Evolutionary conservation across 805 yeast species (phyloP).

Genomic region (Candida sonorensis): DNA sequence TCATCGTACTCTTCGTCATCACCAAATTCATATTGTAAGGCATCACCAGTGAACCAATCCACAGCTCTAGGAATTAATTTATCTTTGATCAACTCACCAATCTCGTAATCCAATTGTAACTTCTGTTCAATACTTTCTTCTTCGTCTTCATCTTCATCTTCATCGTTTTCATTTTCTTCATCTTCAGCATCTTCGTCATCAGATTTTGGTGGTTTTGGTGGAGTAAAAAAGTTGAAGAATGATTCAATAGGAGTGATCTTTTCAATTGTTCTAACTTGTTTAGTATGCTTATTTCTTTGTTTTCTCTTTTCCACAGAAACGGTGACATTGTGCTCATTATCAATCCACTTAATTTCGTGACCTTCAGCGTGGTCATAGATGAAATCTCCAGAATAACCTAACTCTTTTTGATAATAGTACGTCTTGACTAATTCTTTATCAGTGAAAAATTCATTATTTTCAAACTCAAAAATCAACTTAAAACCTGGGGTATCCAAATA

Average conservation of each 20-base stretch:
- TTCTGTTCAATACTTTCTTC: conserved; percentile 74
- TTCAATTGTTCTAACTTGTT: conserved; percentile 93
- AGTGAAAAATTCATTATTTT: conserved; percentile 67
- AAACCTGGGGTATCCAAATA: conserved; percentile 86
- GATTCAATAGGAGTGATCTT: conserved; percentile 92
- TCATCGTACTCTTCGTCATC: conserved; percentile 53
- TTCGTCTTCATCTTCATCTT: conserved; percentile 50
- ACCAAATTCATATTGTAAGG: conserved; percentile 64
- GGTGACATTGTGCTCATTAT: conserved; percentile 77
- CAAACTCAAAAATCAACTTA: conserved; percentile 76
- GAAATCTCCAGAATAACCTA: conserved; percentile 92
- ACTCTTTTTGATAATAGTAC: conserved; percentile 88
- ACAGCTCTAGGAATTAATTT: conserved; percentile 92
- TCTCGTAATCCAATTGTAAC: conserved; percentile 86
- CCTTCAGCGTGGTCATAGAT: conserved; percentile 98
- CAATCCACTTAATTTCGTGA: conserved; percentile 73
- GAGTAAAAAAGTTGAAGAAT: conserved; percentile 92
- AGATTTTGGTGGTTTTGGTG: conserved; percentile 66
- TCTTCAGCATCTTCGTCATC: conserved; percentile 43
- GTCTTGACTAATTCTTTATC: conserved; percentile 73
- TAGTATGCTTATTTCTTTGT: conserved; percentile 94
- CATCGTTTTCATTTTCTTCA: conserved; percentile 38
- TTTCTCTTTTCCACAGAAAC: conserved; percentile 86
- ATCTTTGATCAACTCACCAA: conserved; percentile 95
- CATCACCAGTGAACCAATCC: conserved; percentile 98